Conservation (phyloP, 495 filamentous ascomycete genomes). For the Penicillium atrosanguineum region DNA sequence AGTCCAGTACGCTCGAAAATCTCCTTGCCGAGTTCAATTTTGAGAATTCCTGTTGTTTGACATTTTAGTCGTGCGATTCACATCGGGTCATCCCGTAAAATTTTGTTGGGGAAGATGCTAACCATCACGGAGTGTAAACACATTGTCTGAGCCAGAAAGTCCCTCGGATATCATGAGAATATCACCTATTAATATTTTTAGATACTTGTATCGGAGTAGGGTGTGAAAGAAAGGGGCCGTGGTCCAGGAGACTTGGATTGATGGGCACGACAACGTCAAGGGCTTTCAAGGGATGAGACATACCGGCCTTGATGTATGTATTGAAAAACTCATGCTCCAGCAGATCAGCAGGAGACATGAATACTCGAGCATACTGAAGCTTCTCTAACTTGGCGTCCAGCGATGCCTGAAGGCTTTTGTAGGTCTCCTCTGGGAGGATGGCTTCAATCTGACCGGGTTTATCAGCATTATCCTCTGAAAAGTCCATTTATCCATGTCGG, state of each 20-base stretch:
- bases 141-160: slow-evolving; percentile 70
- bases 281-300: neutral
- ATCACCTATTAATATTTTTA: slow-evolving; percentile 56
- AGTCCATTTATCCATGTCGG: neutral
- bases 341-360: slow-evolving; percentile 69
- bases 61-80: slow-evolving; percentile 1
- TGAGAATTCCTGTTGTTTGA: slow-evolving; percentile 57
- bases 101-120: slow-evolving; percentile 3
- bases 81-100: no score
- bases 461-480: slow-evolving; percentile 9
- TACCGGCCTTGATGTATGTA: slow-evolving; percentile 83
- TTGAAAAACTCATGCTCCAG: slow-evolving; percentile 80
- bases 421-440: slow-evolving; percentile 66
- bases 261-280: neutral
- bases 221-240: neutral
- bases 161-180: slow-evolving; percentile 92
- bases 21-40: slow-evolving; percentile 77
- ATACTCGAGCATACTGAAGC: slow-evolving; percentile 63
- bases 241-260: neutral
- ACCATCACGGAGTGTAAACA: slow-evolving; percentile 74
- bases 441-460: slow-evolving; percentile 60
- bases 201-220: neutral
- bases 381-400: slow-evolving; percentile 44
- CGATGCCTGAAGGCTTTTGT: slow-evolving; percentile 54
- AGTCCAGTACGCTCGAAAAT: slow-evolving; percentile 83